These are phyloP conservation scores for Myxozyma kluyveri DNA, from an alignment of 805 yeast species.

Conservation along the genomic window DNA sequence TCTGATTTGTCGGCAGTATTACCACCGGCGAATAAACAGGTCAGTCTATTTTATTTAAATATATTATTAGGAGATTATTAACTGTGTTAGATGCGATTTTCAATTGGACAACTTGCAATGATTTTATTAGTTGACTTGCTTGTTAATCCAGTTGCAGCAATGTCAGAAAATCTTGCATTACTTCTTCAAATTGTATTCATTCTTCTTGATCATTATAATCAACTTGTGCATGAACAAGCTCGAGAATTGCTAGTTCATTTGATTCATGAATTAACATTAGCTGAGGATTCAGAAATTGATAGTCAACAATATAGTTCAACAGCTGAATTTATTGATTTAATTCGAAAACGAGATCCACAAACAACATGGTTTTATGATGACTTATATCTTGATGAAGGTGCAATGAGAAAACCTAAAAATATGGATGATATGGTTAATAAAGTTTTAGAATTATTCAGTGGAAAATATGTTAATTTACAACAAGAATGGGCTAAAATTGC, in stretches of 20 bases:
- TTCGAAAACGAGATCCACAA: constrained; percentile 54
- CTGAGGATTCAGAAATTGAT: constrained; percentile 44
- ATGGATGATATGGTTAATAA: constrained; percentile 75
- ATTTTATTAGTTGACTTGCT: constrained; percentile 81
- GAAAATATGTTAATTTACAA: constrained; percentile 51
- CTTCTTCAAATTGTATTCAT: constrained; percentile 77
- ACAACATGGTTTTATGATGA: constrained; percentile 85
- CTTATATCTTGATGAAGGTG: constrained; percentile 66
- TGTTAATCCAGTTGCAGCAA: constrained; percentile 61
- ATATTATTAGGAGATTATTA: background rate
- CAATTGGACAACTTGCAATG: constrained; percentile 82
- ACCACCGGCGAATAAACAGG: constrained; percentile 59
- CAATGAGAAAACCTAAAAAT: constrained; percentile 78
- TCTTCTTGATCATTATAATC: constrained; percentile 81
- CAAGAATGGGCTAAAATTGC: constrained; percentile 83
- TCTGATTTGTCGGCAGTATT: constrained; percentile 64
- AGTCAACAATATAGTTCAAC: constrained; percentile 35
- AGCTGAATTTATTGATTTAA: constrained; percentile 53
- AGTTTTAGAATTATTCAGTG: constrained; percentile 55
- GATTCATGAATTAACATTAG: constrained; percentile 60
- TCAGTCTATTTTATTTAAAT: background rate
- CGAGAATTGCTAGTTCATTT: constrained; percentile 69
- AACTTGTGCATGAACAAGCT: constrained; percentile 81
- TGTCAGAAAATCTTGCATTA: constrained; percentile 61
- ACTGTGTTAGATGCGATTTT: constrained; percentile 53